phyloP scores from a whole-genome alignment of 192 early-diverging fungal species.

The Coemansia sp. region DNA sequence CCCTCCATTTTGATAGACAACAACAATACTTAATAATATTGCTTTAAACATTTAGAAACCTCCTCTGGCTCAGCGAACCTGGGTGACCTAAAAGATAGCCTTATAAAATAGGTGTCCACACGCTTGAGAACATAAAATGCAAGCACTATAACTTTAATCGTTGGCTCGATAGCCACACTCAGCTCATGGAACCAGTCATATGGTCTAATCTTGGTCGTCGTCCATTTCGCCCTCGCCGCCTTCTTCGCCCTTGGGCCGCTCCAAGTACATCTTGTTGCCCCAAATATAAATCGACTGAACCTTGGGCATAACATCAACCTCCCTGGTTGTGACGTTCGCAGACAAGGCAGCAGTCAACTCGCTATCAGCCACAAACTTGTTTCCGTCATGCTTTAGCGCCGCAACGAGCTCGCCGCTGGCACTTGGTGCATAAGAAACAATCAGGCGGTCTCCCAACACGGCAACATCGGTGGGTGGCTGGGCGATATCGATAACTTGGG shows the following conservation, averaged over 20 bases:
- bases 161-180: neutral
- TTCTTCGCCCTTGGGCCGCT: constrained; percentile 29
- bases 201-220: neutral
- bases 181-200: neutral
- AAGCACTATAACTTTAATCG: neutral
- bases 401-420: neutral
- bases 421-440: constrained; percentile 26
- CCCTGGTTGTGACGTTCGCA: constrained; percentile 9
- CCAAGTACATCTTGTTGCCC: constrained; percentile 48
- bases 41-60: neutral
- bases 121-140: neutral
- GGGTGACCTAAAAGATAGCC: no score
- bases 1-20: neutral
- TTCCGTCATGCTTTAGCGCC: constrained; percentile 1
- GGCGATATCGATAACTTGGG: constrained; percentile 25
- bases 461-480: constrained; percentile 30
- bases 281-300: constrained; percentile 41
- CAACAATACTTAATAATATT: neutral
- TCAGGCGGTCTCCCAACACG: constrained; percentile 12
- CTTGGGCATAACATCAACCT: neutral
- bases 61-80: neutral
- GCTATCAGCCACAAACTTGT: constrained; percentile 3
- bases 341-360: constrained; percentile 9
- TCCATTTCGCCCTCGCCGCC: neutral
- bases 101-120: no score